Conservation (phyloP, 345 rosid species). For the Rhodomyrtus tomentosa region DNA sequence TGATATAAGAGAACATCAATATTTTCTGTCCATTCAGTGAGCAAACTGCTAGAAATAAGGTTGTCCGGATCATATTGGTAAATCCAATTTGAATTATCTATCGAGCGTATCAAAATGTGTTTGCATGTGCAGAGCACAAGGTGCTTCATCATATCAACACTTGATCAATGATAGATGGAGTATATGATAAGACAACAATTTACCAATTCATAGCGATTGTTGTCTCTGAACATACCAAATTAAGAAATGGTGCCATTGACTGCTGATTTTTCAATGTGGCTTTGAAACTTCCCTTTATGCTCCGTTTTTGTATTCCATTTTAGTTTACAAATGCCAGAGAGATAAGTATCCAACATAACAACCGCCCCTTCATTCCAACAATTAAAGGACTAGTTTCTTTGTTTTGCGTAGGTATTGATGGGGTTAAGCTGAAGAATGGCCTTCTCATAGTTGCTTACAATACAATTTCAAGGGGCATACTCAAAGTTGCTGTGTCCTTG, state of each 20-base stretch:
- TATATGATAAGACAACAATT: neutral
- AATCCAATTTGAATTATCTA: neutral
- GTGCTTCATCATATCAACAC: neutral
- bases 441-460: conserved; percentile 66
- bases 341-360: neutral
- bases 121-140: neutral
- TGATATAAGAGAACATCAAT: neutral
- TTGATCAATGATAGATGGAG: neutral
- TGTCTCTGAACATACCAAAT: too few species aligned
- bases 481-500: conserved; percentile 57
- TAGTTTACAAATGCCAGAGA: neutral
- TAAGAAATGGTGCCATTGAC: neutral
- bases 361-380: neutral
- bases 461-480: conserved; percentile 67
- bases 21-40: neutral
- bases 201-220: too few species aligned
- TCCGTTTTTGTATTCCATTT: neutral
- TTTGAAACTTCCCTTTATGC: neutral
- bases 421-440: conserved; percentile 65
- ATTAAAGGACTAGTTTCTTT: neutral
- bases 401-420: conserved; percentile 55
- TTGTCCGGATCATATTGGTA: neutral
- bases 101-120: neutral
- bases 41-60: neutral
- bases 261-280: neutral